phyloP scores from a whole-genome alignment of 805 yeast species.

The Sugiyamaella smithiae region DNA sequence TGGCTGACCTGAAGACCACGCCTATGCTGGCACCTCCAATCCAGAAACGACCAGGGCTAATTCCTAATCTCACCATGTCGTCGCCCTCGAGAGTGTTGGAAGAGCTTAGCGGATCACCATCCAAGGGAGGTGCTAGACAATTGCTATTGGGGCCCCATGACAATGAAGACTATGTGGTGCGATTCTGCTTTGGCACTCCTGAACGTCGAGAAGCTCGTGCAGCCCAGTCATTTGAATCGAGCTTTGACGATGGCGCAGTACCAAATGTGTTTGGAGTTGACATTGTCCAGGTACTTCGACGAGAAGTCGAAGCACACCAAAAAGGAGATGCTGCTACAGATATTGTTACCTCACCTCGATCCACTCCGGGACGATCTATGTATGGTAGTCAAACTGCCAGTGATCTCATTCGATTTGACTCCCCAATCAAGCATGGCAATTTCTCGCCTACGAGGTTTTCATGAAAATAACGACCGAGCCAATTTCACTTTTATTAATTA shows the following conservation, averaged over 20 bases:
- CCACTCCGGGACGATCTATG: conserved; percentile 1
- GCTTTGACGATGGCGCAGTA: conserved; percentile 29
- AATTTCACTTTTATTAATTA: too few species aligned
- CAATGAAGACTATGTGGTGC: conserved; percentile 34
- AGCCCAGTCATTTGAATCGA: conserved; percentile 28
- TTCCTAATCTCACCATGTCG: conserved; percentile 23
- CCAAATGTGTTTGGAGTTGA: conserved; percentile 59
- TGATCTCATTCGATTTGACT: conserved; percentile 19
- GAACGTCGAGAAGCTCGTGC: conserved; percentile 32
- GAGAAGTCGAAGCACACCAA: conserved; percentile 40
- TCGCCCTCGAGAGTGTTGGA: conserved; percentile 35
- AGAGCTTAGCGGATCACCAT: conserved; percentile 31
- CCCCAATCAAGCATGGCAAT: conserved; percentile 25
- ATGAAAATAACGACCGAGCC: too few species aligned
- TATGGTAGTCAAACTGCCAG: conserved; percentile 2
- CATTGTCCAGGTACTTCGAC: conserved; percentile 46
- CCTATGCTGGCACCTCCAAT: conserved; percentile 10
- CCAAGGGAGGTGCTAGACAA: neutral
- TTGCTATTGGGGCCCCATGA: conserved; percentile 9
- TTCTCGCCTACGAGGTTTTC: conserved; percentile 17
- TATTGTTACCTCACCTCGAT: neutral
- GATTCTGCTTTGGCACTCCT: conserved; percentile 39
- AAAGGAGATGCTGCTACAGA: neutral
- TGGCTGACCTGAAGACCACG: conserved; percentile 19
- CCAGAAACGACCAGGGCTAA: conserved; percentile 27